Percentiles rank a stretch among this genome's conserved stretches.
phyloP scores from a whole-genome alignment of 2,329 filamentous ascomycete species.

The Phyllosticta capitalensis region DNA sequence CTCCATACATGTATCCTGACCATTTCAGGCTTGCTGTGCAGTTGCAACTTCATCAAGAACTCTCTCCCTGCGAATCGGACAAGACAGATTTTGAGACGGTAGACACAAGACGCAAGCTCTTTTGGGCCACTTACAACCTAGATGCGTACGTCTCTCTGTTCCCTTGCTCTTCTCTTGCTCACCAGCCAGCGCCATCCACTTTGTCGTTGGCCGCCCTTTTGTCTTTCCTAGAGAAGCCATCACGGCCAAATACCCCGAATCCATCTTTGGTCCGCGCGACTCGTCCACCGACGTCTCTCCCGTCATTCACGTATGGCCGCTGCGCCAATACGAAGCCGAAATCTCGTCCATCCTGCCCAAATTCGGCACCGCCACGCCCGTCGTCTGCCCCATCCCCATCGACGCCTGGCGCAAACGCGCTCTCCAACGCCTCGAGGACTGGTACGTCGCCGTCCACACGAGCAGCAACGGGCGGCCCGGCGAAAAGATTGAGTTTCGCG shows the following conservation, averaged over 20 bases:
- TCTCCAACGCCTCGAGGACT: conserved; percentile 3
- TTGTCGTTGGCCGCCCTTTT: conserved; percentile 3
- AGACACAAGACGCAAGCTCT: conserved; percentile 7
- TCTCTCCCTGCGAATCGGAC: not conserved
- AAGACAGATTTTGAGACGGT: not conserved
- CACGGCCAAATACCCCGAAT: conserved; percentile 4
- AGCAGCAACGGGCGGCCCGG: conserved; percentile 7
- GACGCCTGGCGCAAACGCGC: conserved; percentile 6
- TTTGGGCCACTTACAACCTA: conserved; percentile 5
- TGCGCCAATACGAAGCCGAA: conserved; percentile 8
- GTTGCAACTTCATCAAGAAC: conserved; percentile 3
- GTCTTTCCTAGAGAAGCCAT: conserved; percentile 3
- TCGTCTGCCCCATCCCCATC: not conserved
- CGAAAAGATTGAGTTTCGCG: conserved; percentile 8
- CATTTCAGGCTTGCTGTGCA: not conserved
- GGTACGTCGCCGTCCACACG: conserved; percentile 5
- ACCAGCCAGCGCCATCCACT: conserved; percentile 1
- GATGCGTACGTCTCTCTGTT: not conserved
- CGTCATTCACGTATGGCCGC: conserved; percentile 3
- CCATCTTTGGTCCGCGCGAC: not conserved
- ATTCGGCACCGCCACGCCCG: not conserved
- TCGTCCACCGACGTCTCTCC: not conserved
- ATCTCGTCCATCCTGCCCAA: conserved; percentile 2
- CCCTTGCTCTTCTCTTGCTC: not conserved
- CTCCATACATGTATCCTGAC: too few species aligned